These are phyloP conservation scores for Cercophora samala DNA, from an alignment of 495 filamentous ascomycete species.

Conservation along the genomic window DNA sequence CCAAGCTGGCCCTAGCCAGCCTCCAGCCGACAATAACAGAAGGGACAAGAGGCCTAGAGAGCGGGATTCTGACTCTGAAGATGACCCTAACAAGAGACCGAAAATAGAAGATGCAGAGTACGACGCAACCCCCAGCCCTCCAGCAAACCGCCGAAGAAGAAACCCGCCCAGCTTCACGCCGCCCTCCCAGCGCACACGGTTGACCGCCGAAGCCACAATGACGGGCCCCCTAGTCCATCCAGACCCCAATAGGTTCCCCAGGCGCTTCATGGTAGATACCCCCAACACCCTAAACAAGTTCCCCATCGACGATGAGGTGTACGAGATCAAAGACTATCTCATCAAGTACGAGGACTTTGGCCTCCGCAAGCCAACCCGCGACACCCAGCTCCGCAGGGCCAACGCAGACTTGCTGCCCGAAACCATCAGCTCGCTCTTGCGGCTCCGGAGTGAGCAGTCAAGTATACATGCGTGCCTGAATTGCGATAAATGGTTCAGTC, in stretches of 20 bases:
- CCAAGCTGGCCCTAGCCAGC: too few species aligned
- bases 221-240: background rate
- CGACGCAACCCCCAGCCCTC: too few species aligned
- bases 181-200: too few species aligned
- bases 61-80: too few species aligned
- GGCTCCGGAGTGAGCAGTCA: too few species aligned
- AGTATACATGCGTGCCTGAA: background rate
- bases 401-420: background rate
- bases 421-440: background rate
- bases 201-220: too few species aligned
- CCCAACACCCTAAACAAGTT: background rate
- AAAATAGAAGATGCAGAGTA: too few species aligned
- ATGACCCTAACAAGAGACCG: too few species aligned
- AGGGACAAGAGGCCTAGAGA: too few species aligned
- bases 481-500: background rate
- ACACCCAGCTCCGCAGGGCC: background rate
- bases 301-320: background rate
- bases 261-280: background rate
- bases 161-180: too few species aligned
- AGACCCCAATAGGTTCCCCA: background rate
- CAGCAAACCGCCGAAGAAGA: too few species aligned
- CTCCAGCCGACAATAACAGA: background rate
- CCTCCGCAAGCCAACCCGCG: background rate
- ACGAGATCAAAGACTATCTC: background rate
- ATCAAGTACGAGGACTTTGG: background rate